phyloP scores from a whole-genome alignment of 805 yeast species.

The Saturnispora gosingensis region DNA sequence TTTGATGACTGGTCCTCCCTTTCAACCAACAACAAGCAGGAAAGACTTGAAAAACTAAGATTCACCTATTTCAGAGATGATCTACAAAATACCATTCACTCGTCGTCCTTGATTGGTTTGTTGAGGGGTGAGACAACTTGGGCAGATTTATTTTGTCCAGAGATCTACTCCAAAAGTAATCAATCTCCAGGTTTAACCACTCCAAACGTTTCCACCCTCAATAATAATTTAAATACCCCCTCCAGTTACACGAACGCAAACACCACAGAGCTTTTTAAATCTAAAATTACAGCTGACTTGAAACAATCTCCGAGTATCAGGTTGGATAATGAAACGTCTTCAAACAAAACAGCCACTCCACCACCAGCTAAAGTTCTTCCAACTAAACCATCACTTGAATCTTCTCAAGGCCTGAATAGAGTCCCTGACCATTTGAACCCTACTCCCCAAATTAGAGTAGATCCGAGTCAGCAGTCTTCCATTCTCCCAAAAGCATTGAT shows the following conservation, averaged over 20 bases:
- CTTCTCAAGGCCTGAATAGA: not conserved
- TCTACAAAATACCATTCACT: conserved; percentile 78
- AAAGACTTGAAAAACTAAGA: conserved; percentile 44
- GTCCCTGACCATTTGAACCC: not conserved
- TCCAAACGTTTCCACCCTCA: not conserved
- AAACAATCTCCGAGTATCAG: not conserved
- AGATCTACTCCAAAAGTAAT: conserved; percentile 24
- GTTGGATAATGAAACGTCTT: not conserved
- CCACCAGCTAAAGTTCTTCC: not conserved
- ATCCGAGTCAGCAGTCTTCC: not conserved
- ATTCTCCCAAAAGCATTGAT: not conserved
- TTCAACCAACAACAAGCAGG: conserved; percentile 11
- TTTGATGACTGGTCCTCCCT: conserved; percentile 9
- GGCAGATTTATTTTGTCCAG: conserved; percentile 51
- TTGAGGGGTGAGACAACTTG: conserved; percentile 44
- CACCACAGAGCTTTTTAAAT: not conserved
- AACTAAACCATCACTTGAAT: not conserved
- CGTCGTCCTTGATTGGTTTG: conserved; percentile 80
- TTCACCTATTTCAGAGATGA: conserved; percentile 92
- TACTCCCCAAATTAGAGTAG: not conserved
- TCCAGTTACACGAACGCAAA: not conserved
- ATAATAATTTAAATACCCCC: not conserved
- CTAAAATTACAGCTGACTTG: not conserved
- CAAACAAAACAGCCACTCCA: not conserved
- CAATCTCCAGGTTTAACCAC: not conserved